Conservation (phyloP, 139 green algal species). For the Tetraselmis chui region DNA sequence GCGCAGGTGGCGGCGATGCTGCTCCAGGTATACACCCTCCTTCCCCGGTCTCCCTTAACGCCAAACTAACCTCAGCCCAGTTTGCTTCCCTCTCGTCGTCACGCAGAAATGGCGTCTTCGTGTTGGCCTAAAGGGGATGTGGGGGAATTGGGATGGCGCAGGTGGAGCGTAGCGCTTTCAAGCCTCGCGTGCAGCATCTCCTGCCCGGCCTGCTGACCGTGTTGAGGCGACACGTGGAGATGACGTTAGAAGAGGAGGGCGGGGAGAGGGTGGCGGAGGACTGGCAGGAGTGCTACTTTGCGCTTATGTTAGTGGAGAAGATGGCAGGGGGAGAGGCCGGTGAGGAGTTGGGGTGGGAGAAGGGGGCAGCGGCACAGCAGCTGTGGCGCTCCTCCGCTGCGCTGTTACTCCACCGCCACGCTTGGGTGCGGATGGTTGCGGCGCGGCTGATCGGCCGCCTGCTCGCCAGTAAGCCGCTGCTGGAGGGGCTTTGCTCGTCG, state of each 20-base stretch:
- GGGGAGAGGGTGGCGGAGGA: conserved; percentile 8
- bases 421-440: conserved; percentile 78
- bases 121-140: too few species aligned
- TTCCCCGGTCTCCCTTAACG: too few species aligned
- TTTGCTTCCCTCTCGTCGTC: too few species aligned
- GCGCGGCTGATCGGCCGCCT: conserved; percentile 55
- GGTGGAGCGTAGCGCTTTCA: neutral
- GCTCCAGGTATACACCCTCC: too few species aligned
- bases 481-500: conserved; percentile 13
- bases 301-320: conserved; percentile 70
- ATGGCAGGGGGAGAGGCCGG: conserved; percentile 22
- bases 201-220: conserved; percentile 27
- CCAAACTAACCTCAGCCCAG: too few species aligned
- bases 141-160: too few species aligned
- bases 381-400: conserved; percentile 10
- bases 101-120: too few species aligned
- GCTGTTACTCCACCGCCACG: conserved; percentile 60
- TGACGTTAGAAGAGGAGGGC: conserved; percentile 13
- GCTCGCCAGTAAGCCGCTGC: conserved; percentile 34
- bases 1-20: too few species aligned
- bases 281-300: conserved; percentile 79
- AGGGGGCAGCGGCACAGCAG: neutral
- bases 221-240: conserved; percentile 25
- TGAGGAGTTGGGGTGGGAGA: conserved; percentile 11
- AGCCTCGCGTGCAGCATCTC: conserved; percentile 1